Percentiles rank a stretch among this genome's conserved stretches.
These are phyloP conservation scores for Candida ficus DNA, from an alignment of 805 yeast species.

Conservation along the genomic window DNA sequence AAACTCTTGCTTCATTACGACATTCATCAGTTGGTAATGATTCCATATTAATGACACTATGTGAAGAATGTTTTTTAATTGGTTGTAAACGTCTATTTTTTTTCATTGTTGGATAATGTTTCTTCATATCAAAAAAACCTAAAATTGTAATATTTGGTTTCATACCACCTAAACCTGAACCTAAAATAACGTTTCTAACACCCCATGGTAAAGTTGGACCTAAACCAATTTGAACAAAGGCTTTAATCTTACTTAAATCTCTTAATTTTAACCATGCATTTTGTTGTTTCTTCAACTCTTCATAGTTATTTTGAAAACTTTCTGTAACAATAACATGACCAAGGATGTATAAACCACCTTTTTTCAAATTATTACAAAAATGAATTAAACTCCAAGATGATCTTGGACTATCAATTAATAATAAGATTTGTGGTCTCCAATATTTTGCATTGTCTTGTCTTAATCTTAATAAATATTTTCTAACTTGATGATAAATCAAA, in stretches of 20 bases:
- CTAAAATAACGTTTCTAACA: conserved; percentile 82
- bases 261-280: conserved; percentile 81
- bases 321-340: conserved; percentile 84
- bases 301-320: conserved; percentile 56
- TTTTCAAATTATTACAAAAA: conserved; percentile 90
- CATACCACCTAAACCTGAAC: conserved; percentile 99
- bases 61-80: conserved; percentile 1
- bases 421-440: conserved; percentile 94
- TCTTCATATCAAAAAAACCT: conserved; percentile 73
- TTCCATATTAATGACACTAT: conserved; percentile 31
- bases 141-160: conserved; percentile 90
- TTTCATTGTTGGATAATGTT: conserved; percentile 21
- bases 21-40: conserved; percentile 75
- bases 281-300: conserved; percentile 67
- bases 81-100: conserved; percentile 9
- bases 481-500: conserved; percentile 90
- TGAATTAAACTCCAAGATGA: conserved; percentile 88
- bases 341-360: conserved; percentile 87
- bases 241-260: conserved; percentile 75
- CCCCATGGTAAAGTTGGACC: conserved; percentile 94
- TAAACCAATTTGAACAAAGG: conserved; percentile 87
- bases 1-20: conserved; percentile 62
- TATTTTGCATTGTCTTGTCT: conserved; percentile 93
- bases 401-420: conserved; percentile 87
- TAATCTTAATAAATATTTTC: conserved; percentile 79